A percentile compares a stretch with the other conserved stretches of the same genome.
phyloP scores from a whole-genome alignment of 2,329 filamentous ascomycete genomes.

The Colletotrichum sp. region DNA sequence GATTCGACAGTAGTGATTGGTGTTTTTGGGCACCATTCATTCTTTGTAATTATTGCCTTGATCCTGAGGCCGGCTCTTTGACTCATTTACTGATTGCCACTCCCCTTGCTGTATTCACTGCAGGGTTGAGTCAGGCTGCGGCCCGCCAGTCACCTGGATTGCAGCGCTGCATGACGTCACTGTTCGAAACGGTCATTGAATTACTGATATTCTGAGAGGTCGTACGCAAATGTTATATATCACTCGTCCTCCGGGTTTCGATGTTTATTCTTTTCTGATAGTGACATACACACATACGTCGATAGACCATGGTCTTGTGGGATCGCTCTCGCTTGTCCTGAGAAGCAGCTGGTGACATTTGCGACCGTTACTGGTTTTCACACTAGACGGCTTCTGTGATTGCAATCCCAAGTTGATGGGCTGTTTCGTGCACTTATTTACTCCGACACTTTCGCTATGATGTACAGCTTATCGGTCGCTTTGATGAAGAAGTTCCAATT shows the following conservation, averaged over 20 bases:
- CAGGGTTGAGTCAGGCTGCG: not conserved
- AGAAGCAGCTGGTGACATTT: no score
- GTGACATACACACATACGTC: not conserved
- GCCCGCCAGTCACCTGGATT: not conserved
- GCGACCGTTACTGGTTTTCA: not conserved
- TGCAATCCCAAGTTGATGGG: rapidly evolving
- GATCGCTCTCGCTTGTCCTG: not conserved
- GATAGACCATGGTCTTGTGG: not conserved
- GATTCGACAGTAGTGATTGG: not conserved
- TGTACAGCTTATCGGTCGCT: rapidly evolving
- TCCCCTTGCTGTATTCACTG: not conserved
- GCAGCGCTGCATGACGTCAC: not conserved
- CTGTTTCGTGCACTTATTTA: not conserved
- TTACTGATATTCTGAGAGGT: not conserved
- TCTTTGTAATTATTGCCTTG: rapidly evolving
- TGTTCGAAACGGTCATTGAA: not conserved
- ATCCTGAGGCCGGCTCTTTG: not conserved
- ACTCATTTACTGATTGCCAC: rapidly evolving
- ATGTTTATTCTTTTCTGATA: not conserved
- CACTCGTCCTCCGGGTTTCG: not conserved
- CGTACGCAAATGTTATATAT: not conserved
- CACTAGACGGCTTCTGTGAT: rapidly evolving
- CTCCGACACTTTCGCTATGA: not conserved
- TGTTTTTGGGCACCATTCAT: not conserved
- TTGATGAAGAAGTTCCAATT: rapidly evolving